phyloP scores from a whole-genome alignment of 2,329 filamentous ascomycete genomes.

The Fusarium caatingaense region DNA sequence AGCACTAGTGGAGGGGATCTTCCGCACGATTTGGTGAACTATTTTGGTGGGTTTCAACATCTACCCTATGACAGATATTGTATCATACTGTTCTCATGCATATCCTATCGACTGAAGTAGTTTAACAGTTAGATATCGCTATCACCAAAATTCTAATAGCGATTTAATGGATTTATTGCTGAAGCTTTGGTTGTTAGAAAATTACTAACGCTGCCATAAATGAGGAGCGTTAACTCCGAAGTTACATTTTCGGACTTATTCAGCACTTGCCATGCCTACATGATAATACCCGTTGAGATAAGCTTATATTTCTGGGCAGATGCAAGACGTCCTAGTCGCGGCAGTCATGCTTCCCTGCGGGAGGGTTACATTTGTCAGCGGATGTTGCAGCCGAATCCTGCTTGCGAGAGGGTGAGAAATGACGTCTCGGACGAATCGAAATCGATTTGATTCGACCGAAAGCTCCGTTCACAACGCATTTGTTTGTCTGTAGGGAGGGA shows the following conservation, averaged over 20 bases:
- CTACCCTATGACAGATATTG: not conserved
- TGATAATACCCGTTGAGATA: not conserved
- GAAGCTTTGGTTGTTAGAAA: too few relatives aligned
- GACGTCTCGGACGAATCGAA: not conserved
- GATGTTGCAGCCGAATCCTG: not conserved
- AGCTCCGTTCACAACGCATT: too few relatives aligned
- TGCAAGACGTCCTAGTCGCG: too few relatives aligned
- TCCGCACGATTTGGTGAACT: not conserved
- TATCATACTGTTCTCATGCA: not conserved
- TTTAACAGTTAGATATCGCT: too few relatives aligned
- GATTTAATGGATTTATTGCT: too few relatives aligned
- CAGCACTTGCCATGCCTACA: accelerated
- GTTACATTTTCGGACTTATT: not conserved
- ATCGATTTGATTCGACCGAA: not conserved
- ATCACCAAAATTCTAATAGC: too few relatives aligned
- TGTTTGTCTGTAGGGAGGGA: too few relatives aligned
- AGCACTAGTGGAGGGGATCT: not conserved
- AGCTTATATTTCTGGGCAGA: not conserved
- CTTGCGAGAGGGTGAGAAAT: not conserved
- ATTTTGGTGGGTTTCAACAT: not conserved
- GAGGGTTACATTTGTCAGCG: not conserved
- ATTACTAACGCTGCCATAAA: not conserved
- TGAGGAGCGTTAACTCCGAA: not conserved
- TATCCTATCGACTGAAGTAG: too few relatives aligned
- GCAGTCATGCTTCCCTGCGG: too few relatives aligned